phyloP scores from a whole-genome alignment of 768 basidiomycete species.

The Neoboletus subvelutipes region DNA sequence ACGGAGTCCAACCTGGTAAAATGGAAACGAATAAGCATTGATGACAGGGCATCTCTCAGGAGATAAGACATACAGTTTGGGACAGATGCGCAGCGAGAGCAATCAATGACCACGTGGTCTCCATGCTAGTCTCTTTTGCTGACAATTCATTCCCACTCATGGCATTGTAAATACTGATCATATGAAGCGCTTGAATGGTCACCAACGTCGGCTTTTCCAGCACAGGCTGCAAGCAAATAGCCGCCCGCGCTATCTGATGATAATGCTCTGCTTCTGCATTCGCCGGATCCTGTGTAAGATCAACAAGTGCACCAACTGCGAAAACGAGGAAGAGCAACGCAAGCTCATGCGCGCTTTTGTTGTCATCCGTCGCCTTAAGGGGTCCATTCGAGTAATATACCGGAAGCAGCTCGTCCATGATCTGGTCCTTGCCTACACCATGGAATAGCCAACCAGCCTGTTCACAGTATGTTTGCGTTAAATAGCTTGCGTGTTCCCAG shows the following conservation, averaged over 20 bases:
- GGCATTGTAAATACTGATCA: conserved; percentile 68
- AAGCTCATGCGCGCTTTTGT: conserved; percentile 47
- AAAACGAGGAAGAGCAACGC: conserved; percentile 50
- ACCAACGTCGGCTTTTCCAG: conserved; percentile 69
- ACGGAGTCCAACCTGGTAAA: conserved; percentile 65
- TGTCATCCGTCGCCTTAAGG: conserved; percentile 33
- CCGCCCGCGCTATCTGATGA: conserved; percentile 62
- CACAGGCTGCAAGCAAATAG: conserved; percentile 65
- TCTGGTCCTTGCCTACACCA: conserved; percentile 45
- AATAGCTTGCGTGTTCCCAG: conserved; percentile 46
- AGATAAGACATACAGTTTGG: conserved; percentile 51
- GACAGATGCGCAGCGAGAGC: conserved; percentile 65
- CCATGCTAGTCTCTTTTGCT: conserved; percentile 64
- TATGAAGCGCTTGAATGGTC: conserved; percentile 67
- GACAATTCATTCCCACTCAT: conserved; percentile 63
- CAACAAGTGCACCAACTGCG: conserved; percentile 52
- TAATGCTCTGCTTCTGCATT: conserved; percentile 57
- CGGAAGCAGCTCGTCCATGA: conserved; percentile 43
- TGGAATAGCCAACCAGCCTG: conserved; percentile 55
- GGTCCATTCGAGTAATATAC: conserved; percentile 37
- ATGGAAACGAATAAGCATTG: conserved; percentile 16
- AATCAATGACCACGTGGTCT: conserved; percentile 67
- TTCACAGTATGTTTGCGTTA: conserved; percentile 46
- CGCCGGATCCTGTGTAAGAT: conserved; percentile 29
- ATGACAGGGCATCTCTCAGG: neutral